These are phyloP conservation scores for Dimocarpus longan DNA, from an alignment of 345 rosid species.

Conservation along the genomic window DNA sequence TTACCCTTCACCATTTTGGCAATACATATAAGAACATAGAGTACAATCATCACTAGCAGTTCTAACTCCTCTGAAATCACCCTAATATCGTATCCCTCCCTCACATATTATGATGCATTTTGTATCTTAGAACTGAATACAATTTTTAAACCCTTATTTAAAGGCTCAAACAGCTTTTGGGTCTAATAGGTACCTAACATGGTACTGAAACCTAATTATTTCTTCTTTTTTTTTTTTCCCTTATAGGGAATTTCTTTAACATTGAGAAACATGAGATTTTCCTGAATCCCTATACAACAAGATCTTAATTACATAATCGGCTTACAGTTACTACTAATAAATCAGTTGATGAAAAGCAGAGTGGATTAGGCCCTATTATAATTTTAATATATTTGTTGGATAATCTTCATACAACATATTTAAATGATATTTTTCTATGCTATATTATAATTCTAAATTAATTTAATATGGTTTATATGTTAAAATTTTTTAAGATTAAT, in stretches of 20 bases:
- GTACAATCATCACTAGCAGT: background rate
- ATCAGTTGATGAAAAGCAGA: background rate
- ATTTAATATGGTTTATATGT: too few species aligned
- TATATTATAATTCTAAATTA: too few species aligned
- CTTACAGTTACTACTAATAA: background rate
- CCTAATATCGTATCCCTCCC: background rate
- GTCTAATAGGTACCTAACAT: background rate
- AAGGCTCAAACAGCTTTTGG: background rate
- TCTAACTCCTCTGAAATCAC: background rate
- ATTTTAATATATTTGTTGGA: too few species aligned
- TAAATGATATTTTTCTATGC: too few species aligned
- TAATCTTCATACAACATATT: too few species aligned
- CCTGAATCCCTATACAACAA: background rate
- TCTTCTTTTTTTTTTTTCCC: background rate
- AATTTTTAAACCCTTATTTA: background rate
- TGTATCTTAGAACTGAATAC: background rate
- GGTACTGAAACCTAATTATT: background rate
- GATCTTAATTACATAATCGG: background rate
- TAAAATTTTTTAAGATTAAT: too few species aligned
- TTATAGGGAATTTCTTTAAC: background rate
- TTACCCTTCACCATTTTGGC: background rate
- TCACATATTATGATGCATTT: background rate
- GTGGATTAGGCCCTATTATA: background rate
- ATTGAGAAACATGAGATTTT: background rate
- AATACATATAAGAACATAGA: background rate